Evolutionary conservation across 73 alveolate genomes (phyloP).

Genomic region (Urostyla sp.): DNA sequence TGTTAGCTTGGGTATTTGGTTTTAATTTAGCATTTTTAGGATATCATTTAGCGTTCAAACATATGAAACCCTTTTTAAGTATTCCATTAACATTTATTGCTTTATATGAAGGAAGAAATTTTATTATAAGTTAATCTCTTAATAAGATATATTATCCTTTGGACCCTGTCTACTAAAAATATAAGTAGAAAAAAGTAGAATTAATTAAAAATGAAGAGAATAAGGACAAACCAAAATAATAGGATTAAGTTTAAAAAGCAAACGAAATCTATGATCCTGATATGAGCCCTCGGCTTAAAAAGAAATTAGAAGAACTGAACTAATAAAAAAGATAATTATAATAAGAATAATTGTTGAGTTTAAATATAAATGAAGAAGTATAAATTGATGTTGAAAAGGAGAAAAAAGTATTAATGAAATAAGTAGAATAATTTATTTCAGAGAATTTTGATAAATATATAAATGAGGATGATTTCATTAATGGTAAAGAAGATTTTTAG

Average conservation of each 20-base stretch:
- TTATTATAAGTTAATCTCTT: conserved; percentile 5
- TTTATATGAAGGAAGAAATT: conserved; percentile 11
- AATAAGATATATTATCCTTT: conserved; percentile 8
- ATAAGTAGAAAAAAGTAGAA: background rate
- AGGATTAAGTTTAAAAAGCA: background rate
- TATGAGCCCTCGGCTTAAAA: background rate
- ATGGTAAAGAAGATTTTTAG: conserved; percentile 1
- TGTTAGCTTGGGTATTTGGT: background rate
- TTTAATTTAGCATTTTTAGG: background rate
- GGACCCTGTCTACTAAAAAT: conserved; percentile 14
- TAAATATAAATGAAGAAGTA: background rate
- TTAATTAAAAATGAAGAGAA: background rate
- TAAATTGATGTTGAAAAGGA: background rate
- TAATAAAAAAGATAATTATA: background rate
- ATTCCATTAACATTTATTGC: conserved; percentile 6
- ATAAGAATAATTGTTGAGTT: background rate
- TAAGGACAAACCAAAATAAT: background rate
- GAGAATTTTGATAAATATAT: background rate
- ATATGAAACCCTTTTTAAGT: background rate
- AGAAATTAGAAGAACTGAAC: background rate
- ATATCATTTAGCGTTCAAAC: conserved; percentile 14
- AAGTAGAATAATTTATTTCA: background rate
- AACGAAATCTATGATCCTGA: background rate
- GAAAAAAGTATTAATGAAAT: background rate
- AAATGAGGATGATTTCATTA: conserved; percentile 9